phyloP scores from a whole-genome alignment of 2,329 filamentous ascomycete genomes.

The Pestalotiopsis fici region DNA sequence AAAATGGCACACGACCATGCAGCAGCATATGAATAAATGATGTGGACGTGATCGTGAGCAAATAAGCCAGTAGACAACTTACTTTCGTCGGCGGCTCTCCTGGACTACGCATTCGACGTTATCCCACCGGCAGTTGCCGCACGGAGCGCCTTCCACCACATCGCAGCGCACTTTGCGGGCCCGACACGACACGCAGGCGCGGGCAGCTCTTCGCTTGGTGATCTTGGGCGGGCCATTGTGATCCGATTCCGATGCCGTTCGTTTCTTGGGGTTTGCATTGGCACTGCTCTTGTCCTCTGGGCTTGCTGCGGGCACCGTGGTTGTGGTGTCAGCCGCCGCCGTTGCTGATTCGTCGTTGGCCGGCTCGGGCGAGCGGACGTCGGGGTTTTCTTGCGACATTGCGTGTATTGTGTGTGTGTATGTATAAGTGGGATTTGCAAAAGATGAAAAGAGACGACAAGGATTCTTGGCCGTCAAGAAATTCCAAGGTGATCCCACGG shows the following conservation, averaged over 20 bases:
- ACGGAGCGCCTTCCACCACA: slow-evolving; percentile 85
- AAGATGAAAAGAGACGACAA: background rate
- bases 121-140: slow-evolving; percentile 83
- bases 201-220: slow-evolving; percentile 82
- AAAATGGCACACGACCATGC: background rate
- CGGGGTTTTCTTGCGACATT: slow-evolving; percentile 24
- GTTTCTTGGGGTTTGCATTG: slow-evolving; percentile 27
- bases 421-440: background rate
- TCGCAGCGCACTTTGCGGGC: slow-evolving; percentile 92
- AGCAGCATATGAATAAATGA: background rate
- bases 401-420: background rate
- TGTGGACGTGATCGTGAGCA: background rate
- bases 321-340: slow-evolving; percentile 6
- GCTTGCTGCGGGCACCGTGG: slow-evolving; percentile 14
- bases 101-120: slow-evolving; percentile 76
- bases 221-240: slow-evolving; percentile 44
- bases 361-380: slow-evolving; percentile 25
- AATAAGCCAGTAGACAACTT: slow-evolving; percentile 41
- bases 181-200: slow-evolving; percentile 86
- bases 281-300: slow-evolving; percentile 15
- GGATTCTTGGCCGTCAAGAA: background rate
- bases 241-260: slow-evolving; percentile 29
- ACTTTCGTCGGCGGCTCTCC: slow-evolving; percentile 86
- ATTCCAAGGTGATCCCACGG: background rate
- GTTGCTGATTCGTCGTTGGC: slow-evolving; percentile 15